Base-by-base conservation (phyloP, 495 filamentous ascomycete genomes). In the Podospora tetraspora region DNA sequence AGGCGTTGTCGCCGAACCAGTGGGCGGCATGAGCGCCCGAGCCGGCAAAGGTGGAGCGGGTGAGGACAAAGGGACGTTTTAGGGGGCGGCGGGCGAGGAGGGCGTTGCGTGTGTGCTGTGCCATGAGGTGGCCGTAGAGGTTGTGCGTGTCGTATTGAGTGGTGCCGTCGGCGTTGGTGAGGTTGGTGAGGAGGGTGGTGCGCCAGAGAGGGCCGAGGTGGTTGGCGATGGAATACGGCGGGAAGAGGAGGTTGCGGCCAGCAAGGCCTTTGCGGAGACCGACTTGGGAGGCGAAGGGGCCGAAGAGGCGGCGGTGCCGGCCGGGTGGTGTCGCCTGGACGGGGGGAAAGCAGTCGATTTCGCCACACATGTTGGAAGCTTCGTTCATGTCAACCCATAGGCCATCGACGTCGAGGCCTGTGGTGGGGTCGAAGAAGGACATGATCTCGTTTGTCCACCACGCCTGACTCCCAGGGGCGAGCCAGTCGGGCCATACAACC, bases 1-100 rank as follows among this genome's bases (percentile, higher is more conserved):
- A 88, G 3, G 86, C 62, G 75, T 97, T 97, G 80, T 97, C 93
- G 25, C 93, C 93, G 12, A 95, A 88, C 93, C 93, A 97, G 72
- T 97, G 90, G 5, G 91, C 92, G 11, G 93, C 91, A 30, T 88
- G 82, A 29, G 82, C 77, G 13, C 92, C 93, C 3, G 90, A 87
- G 25, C 93, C 92, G 0, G 73, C 57, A 21, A 75, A 77, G 30
- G 74, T 74, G 5, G 74, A 76, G 30, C 75, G 72, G 16, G 92
- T 95, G 72, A 97, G 93, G 62, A 96, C 81, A 64, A 96, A 76
- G 5, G 93, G 92, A 0, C 93, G 85, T 1, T 85, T 79, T 3
- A 69, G 74, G 0, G 92, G 90, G 1, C 86, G 84, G 37, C 90
- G 87, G 34, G 81, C 75, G 6, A 87, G 77, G 85, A 96, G 90